These are phyloP conservation scores for Omphalotus olearius DNA, from an alignment of 1,284 basidiomycete species.

Conservation along the genomic window DNA sequence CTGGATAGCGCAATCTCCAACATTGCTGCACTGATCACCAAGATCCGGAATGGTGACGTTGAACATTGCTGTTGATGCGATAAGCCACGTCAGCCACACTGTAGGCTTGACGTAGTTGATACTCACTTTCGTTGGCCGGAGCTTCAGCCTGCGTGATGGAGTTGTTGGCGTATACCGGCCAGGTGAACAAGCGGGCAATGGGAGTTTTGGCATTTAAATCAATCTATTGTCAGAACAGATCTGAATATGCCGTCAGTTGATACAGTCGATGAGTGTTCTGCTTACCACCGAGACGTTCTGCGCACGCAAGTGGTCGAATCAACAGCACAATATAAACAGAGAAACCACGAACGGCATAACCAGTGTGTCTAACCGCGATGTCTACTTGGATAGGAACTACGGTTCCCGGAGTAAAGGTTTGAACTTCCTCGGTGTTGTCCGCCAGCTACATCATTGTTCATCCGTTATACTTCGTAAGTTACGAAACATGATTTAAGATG, in stretches of 20 bases:
- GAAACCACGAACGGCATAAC: conserved; percentile 19
- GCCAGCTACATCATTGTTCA: conserved; percentile 20
- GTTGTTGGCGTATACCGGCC: conserved; percentile 32
- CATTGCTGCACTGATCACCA: conserved; percentile 16
- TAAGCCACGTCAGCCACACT: not conserved
- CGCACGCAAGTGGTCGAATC: no score
- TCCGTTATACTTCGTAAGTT: not conserved
- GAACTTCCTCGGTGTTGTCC: conserved; percentile 28
- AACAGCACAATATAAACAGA: no score
- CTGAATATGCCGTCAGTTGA: no score
- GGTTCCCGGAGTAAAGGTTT: conserved; percentile 25
- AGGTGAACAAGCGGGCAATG: conserved; percentile 30
- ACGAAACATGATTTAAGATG: not conserved
- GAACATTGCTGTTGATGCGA: conserved; percentile 25
- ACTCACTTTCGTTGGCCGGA: conserved; percentile 32
- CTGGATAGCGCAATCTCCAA: conserved; percentile 32
- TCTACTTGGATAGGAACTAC: conserved; percentile 29
- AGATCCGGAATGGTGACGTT: conserved; percentile 32
- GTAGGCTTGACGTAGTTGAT: not conserved
- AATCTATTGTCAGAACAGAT: conserved; percentile 16
- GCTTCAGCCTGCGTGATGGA: conserved; percentile 27
- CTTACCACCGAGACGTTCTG: conserved; percentile 28
- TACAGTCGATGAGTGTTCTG: not conserved
- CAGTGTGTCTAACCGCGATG: conserved; percentile 31
- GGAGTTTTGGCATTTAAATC: conserved; percentile 25